Evolutionary conservation across 1,284 basidiomycete species (phyloP).

Genomic region (Ustilago esculenta): DNA sequence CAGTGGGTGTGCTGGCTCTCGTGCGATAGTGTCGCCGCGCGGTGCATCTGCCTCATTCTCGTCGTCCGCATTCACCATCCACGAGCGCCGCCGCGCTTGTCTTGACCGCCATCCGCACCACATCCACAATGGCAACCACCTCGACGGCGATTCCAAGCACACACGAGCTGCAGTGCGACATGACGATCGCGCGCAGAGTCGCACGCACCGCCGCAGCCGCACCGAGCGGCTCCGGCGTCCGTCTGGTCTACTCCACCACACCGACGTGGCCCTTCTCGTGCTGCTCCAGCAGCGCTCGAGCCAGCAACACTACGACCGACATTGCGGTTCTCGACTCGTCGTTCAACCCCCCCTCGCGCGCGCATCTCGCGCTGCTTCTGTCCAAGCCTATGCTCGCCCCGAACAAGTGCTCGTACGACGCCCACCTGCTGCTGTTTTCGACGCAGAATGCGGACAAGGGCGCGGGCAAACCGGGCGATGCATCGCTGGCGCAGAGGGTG

Average conservation of each 20-base stretch:
- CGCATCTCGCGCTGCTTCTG: conserved; percentile 82
- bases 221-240: conserved; percentile 19
- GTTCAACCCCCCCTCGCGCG: conserved; percentile 90
- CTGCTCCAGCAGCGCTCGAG: not conserved
- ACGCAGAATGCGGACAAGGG: conserved; percentile 89
- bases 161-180: conserved; percentile 8
- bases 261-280: conserved; percentile 26
- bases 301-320: conserved; percentile 16
- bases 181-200: conserved; percentile 18
- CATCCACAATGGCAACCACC: conserved; percentile 7
- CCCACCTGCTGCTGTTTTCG: conserved; percentile 83
- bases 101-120: not conserved
- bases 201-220: conserved; percentile 16
- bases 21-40: conserved; percentile 12
- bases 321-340: conserved; percentile 83
- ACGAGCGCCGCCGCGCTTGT: not conserved
- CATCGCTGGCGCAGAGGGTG: conserved; percentile 51
- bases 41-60: conserved; percentile 8
- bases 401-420: conserved; percentile 72
- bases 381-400: conserved; percentile 66
- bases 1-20: no score
- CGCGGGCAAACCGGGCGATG: conserved; percentile 75
- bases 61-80: not conserved
- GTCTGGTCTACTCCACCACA: conserved; percentile 44
- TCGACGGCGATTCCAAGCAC: not conserved